Base-by-base conservation (phyloP, 345 rosid genomes). In the Salix dunnii region DNA sequence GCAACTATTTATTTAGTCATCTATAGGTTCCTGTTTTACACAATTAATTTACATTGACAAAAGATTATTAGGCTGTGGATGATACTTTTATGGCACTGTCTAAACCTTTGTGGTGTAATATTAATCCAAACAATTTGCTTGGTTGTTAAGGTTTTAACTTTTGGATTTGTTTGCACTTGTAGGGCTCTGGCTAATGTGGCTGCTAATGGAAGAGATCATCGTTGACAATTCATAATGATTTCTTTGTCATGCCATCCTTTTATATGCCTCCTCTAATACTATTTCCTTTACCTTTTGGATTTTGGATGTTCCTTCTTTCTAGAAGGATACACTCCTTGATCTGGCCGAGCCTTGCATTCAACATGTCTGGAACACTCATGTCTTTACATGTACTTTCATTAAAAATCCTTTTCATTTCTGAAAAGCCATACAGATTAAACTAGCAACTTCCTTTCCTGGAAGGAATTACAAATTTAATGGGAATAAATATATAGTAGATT, bases 161-260 rank as follows among this genome's bases (percentile, higher is more conserved):
- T 69, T 73, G 25, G 13, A 51, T 28, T 6, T 64, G 48, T 10
- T 81, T 75, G 76, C 48, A 67, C 66, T 79, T 86, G 84, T 86
- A 90, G 94, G 92, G 88, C 88, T 75, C 51, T 87, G 80, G 82
- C 88, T 2, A 81, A 79, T 67, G 79, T 79, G 72, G 72, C 84
- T 67, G 75, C 72, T 42, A 86, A 86, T n/a, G 86, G 86, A 70
- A 82, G 84, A 76, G 85, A 86, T 77, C 82, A 79, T 71, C 85
- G 90, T 80, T 85, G 80, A 88, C 74, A 6, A 64, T 40, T 70
- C 43, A 42, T 46, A 82, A 60, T 65, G 81, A 23, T 67, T 63
- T 43, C 42, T 7, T 58, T 49, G 66, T 14, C 21, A 20, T 66
- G 74, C 67, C 74, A 63, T 38, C 70, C 46, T 40, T 20, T 77